Conservation (phyloP, 2,329 filamentous ascomycete species). For the Colletotrichum sublineola region DNA sequence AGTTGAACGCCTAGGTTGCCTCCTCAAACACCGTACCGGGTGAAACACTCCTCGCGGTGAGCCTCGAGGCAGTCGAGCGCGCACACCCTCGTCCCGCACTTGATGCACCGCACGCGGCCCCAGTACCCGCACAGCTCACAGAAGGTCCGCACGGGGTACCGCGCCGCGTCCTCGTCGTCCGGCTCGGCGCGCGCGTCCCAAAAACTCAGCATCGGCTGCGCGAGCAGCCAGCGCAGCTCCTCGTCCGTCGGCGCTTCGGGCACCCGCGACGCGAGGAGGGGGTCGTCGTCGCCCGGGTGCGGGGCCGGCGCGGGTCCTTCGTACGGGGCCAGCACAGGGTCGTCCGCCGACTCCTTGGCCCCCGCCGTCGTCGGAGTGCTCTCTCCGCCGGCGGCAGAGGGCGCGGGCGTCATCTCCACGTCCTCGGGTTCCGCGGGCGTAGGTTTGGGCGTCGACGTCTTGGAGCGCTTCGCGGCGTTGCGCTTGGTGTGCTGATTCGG, state of each 20-base stretch:
- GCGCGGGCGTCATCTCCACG: constrained; percentile 58
- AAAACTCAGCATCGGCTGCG: constrained; percentile 76
- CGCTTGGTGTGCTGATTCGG: constrained; percentile 43
- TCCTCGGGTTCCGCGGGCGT: constrained; percentile 45
- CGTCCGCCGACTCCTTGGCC: background rate
- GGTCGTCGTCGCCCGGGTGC: constrained; percentile 66
- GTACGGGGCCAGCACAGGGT: constrained; percentile 53
- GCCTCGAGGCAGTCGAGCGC: constrained; percentile 79
- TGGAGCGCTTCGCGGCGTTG: constrained; percentile 41
- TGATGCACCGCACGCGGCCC: constrained; percentile 81
- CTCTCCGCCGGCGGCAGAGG: constrained; percentile 21
- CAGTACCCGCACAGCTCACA: constrained; percentile 88
- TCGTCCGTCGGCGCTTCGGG: constrained; percentile 70
- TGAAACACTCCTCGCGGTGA: constrained; percentile 79
- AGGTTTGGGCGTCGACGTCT: constrained; percentile 36
- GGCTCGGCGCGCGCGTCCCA: constrained; percentile 69
- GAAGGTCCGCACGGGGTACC: constrained; percentile 74
- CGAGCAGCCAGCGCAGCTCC: constrained; percentile 74
- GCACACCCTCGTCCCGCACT: constrained; percentile 84
- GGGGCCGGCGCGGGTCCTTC: constrained; percentile 50
- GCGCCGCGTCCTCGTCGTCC: constrained; percentile 53
- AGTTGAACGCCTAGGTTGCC: background rate
- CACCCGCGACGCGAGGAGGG: constrained; percentile 69
- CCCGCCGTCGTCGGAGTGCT: background rate
- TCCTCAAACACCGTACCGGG: constrained; percentile 67